Percentiles rank a stretch among this genome's conserved stretches.
These are phyloP conservation scores for Cryptococcus hybrid DNA, from an alignment of 1,284 basidiomycete species.

Conservation along the genomic window DNA sequence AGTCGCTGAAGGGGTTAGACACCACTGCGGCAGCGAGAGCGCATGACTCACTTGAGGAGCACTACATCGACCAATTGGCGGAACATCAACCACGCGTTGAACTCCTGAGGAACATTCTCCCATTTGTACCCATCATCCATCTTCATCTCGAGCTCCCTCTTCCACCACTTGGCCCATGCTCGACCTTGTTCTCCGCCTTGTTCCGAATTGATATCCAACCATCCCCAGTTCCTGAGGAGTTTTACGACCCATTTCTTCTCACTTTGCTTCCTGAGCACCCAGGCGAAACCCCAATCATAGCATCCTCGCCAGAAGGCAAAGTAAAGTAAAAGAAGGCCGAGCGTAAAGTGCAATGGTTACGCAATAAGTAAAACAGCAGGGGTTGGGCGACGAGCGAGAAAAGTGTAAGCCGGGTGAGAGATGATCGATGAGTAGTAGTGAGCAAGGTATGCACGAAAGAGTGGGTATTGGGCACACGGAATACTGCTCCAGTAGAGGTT, in stretches of 20 bases:
- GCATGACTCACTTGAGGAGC: conserved; percentile 73
- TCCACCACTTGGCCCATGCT: conserved; percentile 73
- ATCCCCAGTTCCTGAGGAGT: conserved; percentile 73
- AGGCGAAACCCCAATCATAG: conserved; percentile 92
- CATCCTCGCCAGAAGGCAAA: conserved; percentile 91
- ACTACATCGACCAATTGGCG: conserved; percentile 84
- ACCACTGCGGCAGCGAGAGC: neutral
- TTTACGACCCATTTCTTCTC: conserved; percentile 90
- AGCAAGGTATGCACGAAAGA: conserved; percentile 90
- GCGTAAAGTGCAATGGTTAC: conserved; percentile 55
- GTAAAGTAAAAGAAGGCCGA: conserved; percentile 49
- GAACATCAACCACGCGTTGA: conserved; percentile 53
- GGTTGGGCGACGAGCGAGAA: conserved; percentile 75
- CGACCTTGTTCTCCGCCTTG: conserved; percentile 57
- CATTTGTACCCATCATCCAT: conserved; percentile 92
- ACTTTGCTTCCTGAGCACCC: conserved; percentile 89
- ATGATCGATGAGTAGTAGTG: conserved; percentile 85
- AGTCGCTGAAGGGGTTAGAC: conserved; percentile 64
- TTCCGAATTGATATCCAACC: conserved; percentile 66
- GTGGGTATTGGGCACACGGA: conserved; percentile 92
- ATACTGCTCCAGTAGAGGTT: conserved; percentile 80
- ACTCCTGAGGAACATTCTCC: conserved; percentile 60
- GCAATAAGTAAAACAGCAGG: conserved; percentile 67
- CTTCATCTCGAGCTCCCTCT: conserved; percentile 80
- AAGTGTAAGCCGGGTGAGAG: conserved; percentile 85